Percentiles rank a stretch among this genome's conserved stretches.
Evolutionary conservation across 805 yeast genomes (phyloP).

Genomic region (Hanseniaspora hatyaiensis): DNA sequence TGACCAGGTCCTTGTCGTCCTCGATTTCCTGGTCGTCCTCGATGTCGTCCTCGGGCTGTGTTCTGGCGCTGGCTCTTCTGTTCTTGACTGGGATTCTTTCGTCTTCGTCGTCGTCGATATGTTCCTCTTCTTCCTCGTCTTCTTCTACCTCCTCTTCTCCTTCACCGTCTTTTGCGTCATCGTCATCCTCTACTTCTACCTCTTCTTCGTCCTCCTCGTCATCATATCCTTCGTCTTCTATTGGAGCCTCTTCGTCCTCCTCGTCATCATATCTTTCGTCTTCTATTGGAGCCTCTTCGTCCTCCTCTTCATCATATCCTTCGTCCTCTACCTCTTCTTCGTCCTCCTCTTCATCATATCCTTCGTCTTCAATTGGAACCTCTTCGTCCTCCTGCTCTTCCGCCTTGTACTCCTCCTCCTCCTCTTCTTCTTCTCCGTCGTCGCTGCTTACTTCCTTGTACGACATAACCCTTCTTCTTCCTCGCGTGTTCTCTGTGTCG

Average conservation of each 20-base stretch:
- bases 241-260: slow-evolving; percentile 16
- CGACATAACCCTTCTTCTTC: slow-evolving; percentile 6
- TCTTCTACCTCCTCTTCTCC: slow-evolving; percentile 24
- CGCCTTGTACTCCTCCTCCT: background rate
- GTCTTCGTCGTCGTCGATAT: slow-evolving; percentile 18
- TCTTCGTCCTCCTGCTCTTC: background rate
- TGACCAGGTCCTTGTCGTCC: slow-evolving; percentile 22
- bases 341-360: slow-evolving; percentile 7
- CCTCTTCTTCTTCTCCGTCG: slow-evolving; percentile 7
- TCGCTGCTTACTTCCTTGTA: slow-evolving; percentile 12
- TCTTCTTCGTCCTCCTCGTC: slow-evolving; percentile 18
- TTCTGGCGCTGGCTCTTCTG: slow-evolving; percentile 1
- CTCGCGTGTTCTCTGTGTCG: background rate
- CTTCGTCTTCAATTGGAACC: slow-evolving; percentile 1
- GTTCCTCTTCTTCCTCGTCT: slow-evolving; percentile 19
- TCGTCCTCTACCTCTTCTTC: slow-evolving; percentile 14
- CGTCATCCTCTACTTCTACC: slow-evolving; percentile 18
- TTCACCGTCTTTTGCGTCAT: slow-evolving; percentile 19
- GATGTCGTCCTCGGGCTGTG: background rate
- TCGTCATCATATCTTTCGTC: slow-evolving; percentile 14
- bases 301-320: background rate
- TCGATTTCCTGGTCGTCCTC: slow-evolving; percentile 10
- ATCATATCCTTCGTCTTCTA: slow-evolving; percentile 5
- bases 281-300: slow-evolving; percentile 7
- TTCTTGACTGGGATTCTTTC: slow-evolving; percentile 5